A percentile compares a stretch with the other conserved stretches of the same genome.
phyloP scores from a whole-genome alignment of 1,284 basidiomycete species.

The Irpex sp. region DNA sequence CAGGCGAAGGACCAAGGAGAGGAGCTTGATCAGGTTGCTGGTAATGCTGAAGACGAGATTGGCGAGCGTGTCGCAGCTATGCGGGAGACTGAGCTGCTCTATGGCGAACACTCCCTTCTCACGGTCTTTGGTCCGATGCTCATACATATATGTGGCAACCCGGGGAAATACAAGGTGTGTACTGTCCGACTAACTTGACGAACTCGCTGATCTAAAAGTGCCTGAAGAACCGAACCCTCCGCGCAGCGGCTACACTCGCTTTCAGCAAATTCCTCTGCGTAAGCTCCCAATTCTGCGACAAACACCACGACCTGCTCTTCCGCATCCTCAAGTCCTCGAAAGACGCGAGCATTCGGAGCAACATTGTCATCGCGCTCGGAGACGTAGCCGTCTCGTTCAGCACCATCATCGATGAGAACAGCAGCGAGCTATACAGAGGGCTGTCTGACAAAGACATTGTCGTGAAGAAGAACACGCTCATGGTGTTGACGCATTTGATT shows the following conservation, averaged over 20 bases:
- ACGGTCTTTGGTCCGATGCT: slow-evolving; percentile 88
- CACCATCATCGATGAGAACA: slow-evolving; percentile 96
- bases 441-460: slow-evolving; percentile 82
- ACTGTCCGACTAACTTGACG: too few species aligned
- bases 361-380: slow-evolving; percentile 95
- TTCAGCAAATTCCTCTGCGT: slow-evolving; percentile 98
- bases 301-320: slow-evolving; percentile 86
- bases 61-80: slow-evolving; percentile 86
- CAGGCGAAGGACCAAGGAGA: slow-evolving; percentile 65
- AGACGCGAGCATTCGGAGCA: slow-evolving; percentile 88
- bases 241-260: slow-evolving; percentile 84
- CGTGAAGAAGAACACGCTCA: slow-evolving; percentile 99
- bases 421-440: slow-evolving; percentile 92
- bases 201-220: too few species aligned
- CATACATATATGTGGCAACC: slow-evolving; percentile 85
- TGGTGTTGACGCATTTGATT: slow-evolving; percentile 98
- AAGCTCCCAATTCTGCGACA: slow-evolving; percentile 91
- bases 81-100: slow-evolving; percentile 86
- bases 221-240: slow-evolving; percentile 78
- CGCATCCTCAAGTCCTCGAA: slow-evolving; percentile 90
- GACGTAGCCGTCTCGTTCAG: slow-evolving; percentile 98
- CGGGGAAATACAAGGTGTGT: slow-evolving; percentile 80
- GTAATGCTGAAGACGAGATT: slow-evolving; percentile 98
- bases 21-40: slow-evolving; percentile 95
- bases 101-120: slow-evolving; percentile 81